Percentiles rank a stretch among this genome's conserved stretches.
Conservation (phyloP, 176 grass and related monocot genomes). For the Avena sativa region DNA sequence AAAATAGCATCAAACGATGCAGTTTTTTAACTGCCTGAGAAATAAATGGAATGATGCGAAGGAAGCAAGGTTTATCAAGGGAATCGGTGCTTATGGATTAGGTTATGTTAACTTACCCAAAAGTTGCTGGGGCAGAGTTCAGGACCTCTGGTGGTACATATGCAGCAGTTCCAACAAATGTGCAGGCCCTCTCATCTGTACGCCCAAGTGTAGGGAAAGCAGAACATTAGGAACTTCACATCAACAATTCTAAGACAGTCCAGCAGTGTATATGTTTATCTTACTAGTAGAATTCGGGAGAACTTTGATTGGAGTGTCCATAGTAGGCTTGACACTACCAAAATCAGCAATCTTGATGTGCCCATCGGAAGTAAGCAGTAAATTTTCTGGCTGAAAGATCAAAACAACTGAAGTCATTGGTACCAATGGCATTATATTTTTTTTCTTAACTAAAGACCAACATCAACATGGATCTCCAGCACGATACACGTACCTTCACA, state of each 20-base stretch:
- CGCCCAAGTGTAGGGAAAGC: slow-evolving; percentile 17
- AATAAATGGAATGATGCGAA: slow-evolving; percentile 18
- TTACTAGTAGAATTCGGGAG: slow-evolving; percentile 94
- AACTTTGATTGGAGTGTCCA: slow-evolving; percentile 71
- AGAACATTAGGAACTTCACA: background rate
- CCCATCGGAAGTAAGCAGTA: slow-evolving; percentile 87
- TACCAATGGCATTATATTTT: background rate
- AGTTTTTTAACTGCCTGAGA: slow-evolving; percentile 9
- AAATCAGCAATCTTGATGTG: slow-evolving; percentile 99
- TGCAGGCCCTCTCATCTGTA: slow-evolving; percentile 93
- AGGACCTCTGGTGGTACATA: slow-evolving; percentile 98
- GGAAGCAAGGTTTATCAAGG: slow-evolving; percentile 9
- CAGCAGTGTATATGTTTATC: slow-evolving; percentile 13
- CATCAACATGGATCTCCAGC: background rate
- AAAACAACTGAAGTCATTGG: background rate
- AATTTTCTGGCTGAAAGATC: slow-evolving; percentile 89
- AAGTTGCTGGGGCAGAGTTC: slow-evolving; percentile 92
- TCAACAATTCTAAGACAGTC: background rate
- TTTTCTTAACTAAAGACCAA: background rate
- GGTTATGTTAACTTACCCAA: slow-evolving; percentile 61
- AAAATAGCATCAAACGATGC: slow-evolving; percentile 15
- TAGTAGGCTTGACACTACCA: slow-evolving; percentile 96
- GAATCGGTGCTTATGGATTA: slow-evolving; percentile 1
- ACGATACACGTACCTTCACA: slow-evolving; percentile 64
- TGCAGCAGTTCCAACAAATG: slow-evolving; percentile 96